Evolutionary conservation across 2,329 filamentous ascomycete species (phyloP), one percentile per base, ranked within the genome.

Genomic region (Sarocladiaceae sp.): DNA sequence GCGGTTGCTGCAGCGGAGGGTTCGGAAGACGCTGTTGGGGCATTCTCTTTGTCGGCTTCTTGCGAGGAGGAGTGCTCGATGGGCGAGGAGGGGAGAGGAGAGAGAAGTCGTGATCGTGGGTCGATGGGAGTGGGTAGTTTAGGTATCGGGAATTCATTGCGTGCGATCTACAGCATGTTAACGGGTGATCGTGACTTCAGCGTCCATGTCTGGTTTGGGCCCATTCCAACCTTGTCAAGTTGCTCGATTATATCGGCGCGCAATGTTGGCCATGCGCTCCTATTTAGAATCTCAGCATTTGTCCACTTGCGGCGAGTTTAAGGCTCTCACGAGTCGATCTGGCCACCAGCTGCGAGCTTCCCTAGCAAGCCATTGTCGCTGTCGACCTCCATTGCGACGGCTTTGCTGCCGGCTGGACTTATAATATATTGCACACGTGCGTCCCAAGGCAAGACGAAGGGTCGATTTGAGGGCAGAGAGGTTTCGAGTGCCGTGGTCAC

Each of bases 111-210:
- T 53, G 24, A 11, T 40, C 59, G 57, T 47, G 67, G 58, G 45
- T 67, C 58, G 53, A 52, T 44, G 11, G 66, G 65, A 13, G 68
- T 65, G 26, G 75, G 73, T 43, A 79, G 64, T 44, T 68, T 72
- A 10, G 85, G 85, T 53, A 84, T 82, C 33, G 85, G 81, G 55
- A 95, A 95, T 43, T 83, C 82, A 58, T 80, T 73, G 61, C 78
- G 76, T 32, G 85, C 78, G 53, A 89, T 91, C 87, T 94, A 37
- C 47, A 49, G 31, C 43, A 33, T 16, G 18, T 32, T 19, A 6
- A 41, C n/a, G 16, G 7, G 26, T 5, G 12, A 4, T 15, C 19
- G 24, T 6, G 20, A 6, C 7, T n/a, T 6, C 5, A 5, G 11
- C 3, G 21, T 4, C 3, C 20, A 24, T 12, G 3, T 5, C 16